These are phyloP conservation scores for Hanseniaspora uvarum DNA, from an alignment of 1,139 yeast species.

Conservation along the genomic window DNA sequence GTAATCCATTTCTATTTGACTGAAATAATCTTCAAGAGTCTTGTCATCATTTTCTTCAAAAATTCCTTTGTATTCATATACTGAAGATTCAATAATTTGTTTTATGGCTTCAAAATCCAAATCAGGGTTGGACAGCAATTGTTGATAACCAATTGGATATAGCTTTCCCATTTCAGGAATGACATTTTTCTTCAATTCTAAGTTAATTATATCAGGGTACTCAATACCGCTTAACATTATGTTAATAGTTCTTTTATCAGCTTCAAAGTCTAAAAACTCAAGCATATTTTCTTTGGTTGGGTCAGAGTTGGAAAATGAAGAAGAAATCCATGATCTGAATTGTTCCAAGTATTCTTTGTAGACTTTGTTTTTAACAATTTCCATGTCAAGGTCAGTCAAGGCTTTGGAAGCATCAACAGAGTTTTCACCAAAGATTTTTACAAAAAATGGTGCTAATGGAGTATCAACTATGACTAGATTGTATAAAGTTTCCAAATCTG, in stretches of 20 bases:
- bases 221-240: conserved; percentile 76
- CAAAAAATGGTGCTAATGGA: conserved; percentile 92
- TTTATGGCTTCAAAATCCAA: conserved; percentile 83
- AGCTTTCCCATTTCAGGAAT: conserved; percentile 75
- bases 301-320: conserved; percentile 41
- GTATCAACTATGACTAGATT: conserved; percentile 94
- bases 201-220: conserved; percentile 36
- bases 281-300: conserved; percentile 81
- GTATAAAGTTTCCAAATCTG: conserved; percentile 84
- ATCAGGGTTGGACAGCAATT: conserved; percentile 48
- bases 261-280: conserved; percentile 72
- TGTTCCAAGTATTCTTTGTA: conserved; percentile 90
- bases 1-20: conserved; percentile 79
- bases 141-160: conserved; percentile 62
- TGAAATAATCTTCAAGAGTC: conserved; percentile 85
- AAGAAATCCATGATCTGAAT: conserved; percentile 55
- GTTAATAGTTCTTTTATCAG: conserved; percentile 88
- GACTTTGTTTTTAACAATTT: conserved; percentile 80
- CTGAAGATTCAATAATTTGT: conserved; percentile 50
- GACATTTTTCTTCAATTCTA: conserved; percentile 63
- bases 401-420: conserved; percentile 60
- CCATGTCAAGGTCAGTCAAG: conserved; percentile 89
- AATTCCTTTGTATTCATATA: conserved; percentile 64
- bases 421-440: conserved; percentile 49
- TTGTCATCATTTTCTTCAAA: conserved; percentile 45